Evolutionary conservation across 2,329 filamentous ascomycete genomes (phyloP).

Genomic region (Aspergillus aculeatus): DNA sequence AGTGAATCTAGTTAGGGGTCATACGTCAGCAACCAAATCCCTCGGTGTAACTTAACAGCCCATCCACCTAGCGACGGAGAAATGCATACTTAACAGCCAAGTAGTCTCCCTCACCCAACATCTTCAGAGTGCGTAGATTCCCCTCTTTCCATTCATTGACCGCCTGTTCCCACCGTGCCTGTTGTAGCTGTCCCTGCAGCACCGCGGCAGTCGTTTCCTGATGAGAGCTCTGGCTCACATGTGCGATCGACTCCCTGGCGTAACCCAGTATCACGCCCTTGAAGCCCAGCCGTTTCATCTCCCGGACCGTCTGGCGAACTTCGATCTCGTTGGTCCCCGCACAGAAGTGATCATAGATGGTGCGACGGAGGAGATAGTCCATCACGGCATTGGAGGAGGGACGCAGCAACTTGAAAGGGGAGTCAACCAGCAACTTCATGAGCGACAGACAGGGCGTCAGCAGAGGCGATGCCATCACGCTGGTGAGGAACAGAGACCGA

Average conservation of each 20-base stretch:
- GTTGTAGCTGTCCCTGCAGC: background rate
- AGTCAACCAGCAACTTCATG: slow-evolving; percentile 36
- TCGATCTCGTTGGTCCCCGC: slow-evolving; percentile 44
- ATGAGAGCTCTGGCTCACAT: slow-evolving; percentile 1
- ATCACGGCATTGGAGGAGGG: slow-evolving; percentile 44
- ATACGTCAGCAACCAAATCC: background rate
- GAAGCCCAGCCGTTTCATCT: slow-evolving; percentile 46
- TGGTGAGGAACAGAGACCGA: slow-evolving; percentile 19
- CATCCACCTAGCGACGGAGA: background rate
- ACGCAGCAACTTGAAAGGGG: slow-evolving; percentile 39
- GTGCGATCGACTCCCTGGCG: slow-evolving; percentile 43
- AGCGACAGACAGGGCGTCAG: slow-evolving; percentile 21
- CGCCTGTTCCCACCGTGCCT: slow-evolving; percentile 18
- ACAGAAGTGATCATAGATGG: slow-evolving; percentile 52
- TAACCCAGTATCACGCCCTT: slow-evolving; percentile 51
- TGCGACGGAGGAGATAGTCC: slow-evolving; percentile 34
- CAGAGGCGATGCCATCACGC: slow-evolving; percentile 19
- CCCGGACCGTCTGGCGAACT: slow-evolving; percentile 37
- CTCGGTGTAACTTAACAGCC: background rate
- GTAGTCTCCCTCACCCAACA: slow-evolving; percentile 45
- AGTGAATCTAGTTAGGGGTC: slow-evolving; percentile 35
- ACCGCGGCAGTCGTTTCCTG: background rate
- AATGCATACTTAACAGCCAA: slow-evolving; percentile 43
- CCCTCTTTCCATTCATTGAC: slow-evolving; percentile 50
- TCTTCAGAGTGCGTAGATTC: slow-evolving; percentile 47